Conservation (phyloP, 1,139 yeast genomes). For the Eremothecium gossypii region DNA sequence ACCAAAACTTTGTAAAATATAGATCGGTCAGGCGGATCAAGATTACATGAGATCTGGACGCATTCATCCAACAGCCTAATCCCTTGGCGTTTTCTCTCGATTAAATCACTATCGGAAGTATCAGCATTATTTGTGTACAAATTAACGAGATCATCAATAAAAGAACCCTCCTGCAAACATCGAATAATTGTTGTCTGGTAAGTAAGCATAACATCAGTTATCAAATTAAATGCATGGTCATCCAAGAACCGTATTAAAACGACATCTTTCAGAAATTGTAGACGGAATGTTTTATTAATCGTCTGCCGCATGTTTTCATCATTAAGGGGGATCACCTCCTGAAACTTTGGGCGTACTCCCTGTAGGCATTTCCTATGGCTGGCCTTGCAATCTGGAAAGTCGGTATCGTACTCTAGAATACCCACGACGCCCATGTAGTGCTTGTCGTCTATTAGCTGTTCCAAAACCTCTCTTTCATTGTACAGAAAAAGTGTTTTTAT, state of each 20-base stretch:
- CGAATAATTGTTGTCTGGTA: slow-evolving; percentile 42
- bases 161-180: slow-evolving; percentile 44
- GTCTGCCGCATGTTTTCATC: slow-evolving; percentile 41
- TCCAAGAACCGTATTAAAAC: slow-evolving; percentile 74
- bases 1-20: slow-evolving; percentile 59
- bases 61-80: slow-evolving; percentile 75
- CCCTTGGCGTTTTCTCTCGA: slow-evolving; percentile 52
- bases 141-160: slow-evolving; percentile 44
- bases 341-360: slow-evolving; percentile 48
- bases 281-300: slow-evolving; percentile 64
- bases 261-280: slow-evolving; percentile 78
- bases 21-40: slow-evolving; percentile 55
- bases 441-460: slow-evolving; percentile 54
- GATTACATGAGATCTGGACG: slow-evolving; percentile 58
- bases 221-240: slow-evolving; percentile 60
- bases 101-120: slow-evolving; percentile 3
- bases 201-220: slow-evolving; percentile 35
- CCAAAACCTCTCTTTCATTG: slow-evolving; percentile 63
- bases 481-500: slow-evolving; percentile 59
- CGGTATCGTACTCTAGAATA: slow-evolving; percentile 87
- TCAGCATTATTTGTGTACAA: slow-evolving; percentile 36
- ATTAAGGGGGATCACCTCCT: slow-evolving; percentile 61
- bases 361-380: slow-evolving; percentile 60
- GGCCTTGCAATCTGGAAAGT: slow-evolving; percentile 68
- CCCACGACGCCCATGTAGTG: slow-evolving; percentile 60